A percentile compares a stretch with the other conserved stretches of the same genome.
Evolutionary conservation across 1,139 yeast genomes (phyloP).

Genomic region (Suhomyces guaymorum): DNA sequence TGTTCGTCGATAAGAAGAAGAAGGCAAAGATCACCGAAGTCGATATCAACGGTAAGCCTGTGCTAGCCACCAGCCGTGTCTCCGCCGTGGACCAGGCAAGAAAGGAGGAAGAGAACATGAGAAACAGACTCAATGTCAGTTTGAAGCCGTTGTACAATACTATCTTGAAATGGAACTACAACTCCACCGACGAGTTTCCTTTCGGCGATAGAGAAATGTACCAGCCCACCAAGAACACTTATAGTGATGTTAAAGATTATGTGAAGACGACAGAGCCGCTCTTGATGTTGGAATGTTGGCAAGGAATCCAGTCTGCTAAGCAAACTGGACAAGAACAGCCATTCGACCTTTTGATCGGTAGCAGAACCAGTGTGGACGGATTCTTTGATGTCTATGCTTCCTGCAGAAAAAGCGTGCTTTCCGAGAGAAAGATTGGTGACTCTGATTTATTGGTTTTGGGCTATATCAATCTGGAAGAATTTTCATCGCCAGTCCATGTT

Average conservation of each 20-base stretch:
- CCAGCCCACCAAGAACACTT: slow-evolving; percentile 40
- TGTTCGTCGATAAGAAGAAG: slow-evolving; percentile 40
- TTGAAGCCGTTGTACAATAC: slow-evolving; percentile 71
- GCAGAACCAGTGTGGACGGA: slow-evolving; percentile 79
- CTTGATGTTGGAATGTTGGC: slow-evolving; percentile 90
- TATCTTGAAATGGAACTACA: slow-evolving; percentile 78
- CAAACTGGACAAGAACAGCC: slow-evolving; percentile 64
- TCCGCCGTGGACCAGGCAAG: slow-evolving; percentile 43
- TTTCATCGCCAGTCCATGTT: slow-evolving; percentile 19
- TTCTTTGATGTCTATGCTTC: slow-evolving; percentile 90
- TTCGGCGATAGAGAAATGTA: slow-evolving; percentile 43
- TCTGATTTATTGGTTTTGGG: slow-evolving; percentile 77
- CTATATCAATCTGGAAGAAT: slow-evolving; percentile 32
- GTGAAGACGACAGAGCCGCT: slow-evolving; percentile 72
- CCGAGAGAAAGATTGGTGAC: slow-evolving; percentile 62
- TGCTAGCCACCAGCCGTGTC: slow-evolving; percentile 21
- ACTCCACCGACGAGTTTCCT: slow-evolving; percentile 59
- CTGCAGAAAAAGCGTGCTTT: slow-evolving; percentile 51
- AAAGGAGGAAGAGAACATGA: slow-evolving; percentile 74
- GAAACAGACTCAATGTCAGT: slow-evolving; percentile 75
- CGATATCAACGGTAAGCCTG: slow-evolving; percentile 40
- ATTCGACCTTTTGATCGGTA: slow-evolving; percentile 70
- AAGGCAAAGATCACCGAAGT: slow-evolving; percentile 40
- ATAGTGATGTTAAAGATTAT: slow-evolving; percentile 63
- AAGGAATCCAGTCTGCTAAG: slow-evolving; percentile 74